phyloP scores from a whole-genome alignment of 2,329 filamentous ascomycete species.

The Colletotrichum sp. region DNA sequence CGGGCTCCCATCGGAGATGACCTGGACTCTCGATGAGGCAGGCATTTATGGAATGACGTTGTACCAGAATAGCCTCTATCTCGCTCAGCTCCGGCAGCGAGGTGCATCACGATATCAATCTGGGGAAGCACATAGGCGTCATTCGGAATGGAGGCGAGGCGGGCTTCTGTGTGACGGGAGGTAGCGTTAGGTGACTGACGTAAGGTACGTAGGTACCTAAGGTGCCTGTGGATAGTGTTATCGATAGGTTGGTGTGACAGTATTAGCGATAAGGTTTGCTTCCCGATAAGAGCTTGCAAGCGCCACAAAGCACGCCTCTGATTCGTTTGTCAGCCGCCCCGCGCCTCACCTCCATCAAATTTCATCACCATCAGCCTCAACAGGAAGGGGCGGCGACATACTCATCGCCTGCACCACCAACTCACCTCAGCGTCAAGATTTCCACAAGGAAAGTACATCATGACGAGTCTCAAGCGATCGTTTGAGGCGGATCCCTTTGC shows the following conservation, averaged over 20 bases:
- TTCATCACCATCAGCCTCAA: conserved; percentile 6
- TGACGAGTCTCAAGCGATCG: conserved; percentile 71
- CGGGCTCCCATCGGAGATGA: not conserved
- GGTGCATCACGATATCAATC: not conserved
- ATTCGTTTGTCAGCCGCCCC: conserved; percentile 23
- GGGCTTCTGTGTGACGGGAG: no score
- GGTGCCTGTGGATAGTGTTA: not conserved
- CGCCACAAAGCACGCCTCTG: conserved; percentile 10
- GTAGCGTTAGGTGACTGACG: not conserved
- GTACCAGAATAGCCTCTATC: not conserved
- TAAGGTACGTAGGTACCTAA: not conserved
- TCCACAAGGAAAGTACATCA: conserved; percentile 34
- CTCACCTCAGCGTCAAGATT: not conserved
- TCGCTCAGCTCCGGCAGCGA: not conserved
- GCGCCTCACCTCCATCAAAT: conserved; percentile 16
- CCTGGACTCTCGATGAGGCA: not conserved
- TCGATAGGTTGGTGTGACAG: not conserved
- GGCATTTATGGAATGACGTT: not conserved
- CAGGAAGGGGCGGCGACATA: not conserved
- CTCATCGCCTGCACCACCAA: not conserved
- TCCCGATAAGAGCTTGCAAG: not conserved
- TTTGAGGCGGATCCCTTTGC: conserved; percentile 58
- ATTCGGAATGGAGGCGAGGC: not conserved
- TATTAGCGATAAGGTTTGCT: conserved; percentile 21
- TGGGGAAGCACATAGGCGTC: not conserved